Base-by-base conservation (phyloP, 176 grass and related monocot genomes). In the Avena atlantica region DNA sequence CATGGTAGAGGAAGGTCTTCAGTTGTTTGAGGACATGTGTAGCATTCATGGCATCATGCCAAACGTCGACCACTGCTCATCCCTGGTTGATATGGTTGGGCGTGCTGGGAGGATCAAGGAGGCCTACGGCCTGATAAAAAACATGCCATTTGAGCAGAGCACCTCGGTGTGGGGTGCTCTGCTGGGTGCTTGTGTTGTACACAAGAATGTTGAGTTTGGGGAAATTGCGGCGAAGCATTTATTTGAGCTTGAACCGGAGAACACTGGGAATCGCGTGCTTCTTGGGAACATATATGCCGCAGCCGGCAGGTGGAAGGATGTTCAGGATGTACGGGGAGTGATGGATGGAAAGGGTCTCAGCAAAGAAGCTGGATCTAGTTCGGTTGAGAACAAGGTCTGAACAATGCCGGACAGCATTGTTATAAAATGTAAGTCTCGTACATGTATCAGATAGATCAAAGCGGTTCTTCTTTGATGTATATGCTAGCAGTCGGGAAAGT, bases 181-280 rank as follows among this genome's bases (percentile, higher is more conserved):
- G 42, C 84, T 95, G 1, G 89, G 94, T 78, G 91, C 91, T 64
- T 93, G 91, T 81, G 93, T 89, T n/a, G 82, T 93, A 12, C 89
- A 95, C 60, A 79, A 85, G 47, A 89, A 95, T 74, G 82, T 95
- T 24, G 85, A 91, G 44, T 73, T 93, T 6, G 91, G 89, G 36
- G 87, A 93, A 78, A 25, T 93, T 23, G 91, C 85, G 3, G 87
- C 94, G 4, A 86, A 83, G 63, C 89, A 73, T 80, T 37, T 95
- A 53, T 91, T 91, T 78, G 81, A 88, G 87, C 82, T 95, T 62
- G 85, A 91, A n/a, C 94, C 89, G 0, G 68, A 88, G 47, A 93
- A 89, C 58, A 91, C 56, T 1, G 91, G 85, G 14, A 95, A 91
- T 63, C 93, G 73, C 51, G 94, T 93, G 68, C 87, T 95, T 17